Evolutionary conservation across 768 basidiomycete species (phyloP).

Genomic region (Leccinellum luteum): DNA sequence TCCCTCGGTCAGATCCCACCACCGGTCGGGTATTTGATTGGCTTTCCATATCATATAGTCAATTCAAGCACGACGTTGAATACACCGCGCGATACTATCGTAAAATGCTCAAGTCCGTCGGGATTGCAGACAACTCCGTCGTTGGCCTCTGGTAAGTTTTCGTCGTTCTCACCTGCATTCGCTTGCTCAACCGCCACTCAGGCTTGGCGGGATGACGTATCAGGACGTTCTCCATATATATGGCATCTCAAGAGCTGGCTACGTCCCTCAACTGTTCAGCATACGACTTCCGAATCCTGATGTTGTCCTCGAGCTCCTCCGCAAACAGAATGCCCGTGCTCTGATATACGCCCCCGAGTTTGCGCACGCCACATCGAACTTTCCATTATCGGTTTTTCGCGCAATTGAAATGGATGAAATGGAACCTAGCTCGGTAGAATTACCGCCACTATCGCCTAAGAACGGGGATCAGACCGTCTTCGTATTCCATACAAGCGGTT

Average conservation of each 20-base stretch:
- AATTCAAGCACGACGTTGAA: conserved; percentile 67
- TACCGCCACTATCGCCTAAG: conserved; percentile 43
- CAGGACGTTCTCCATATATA: conserved; percentile 71
- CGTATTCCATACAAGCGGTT: conserved; percentile 80
- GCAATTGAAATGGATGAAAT: conserved; percentile 41
- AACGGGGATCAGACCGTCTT: conserved; percentile 48
- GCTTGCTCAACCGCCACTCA: conserved; percentile 30
- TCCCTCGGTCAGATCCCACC: conserved; percentile 47
- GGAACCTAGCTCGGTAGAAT: conserved; percentile 34
- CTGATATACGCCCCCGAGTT: conserved; percentile 65
- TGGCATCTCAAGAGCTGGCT: conserved; percentile 72
- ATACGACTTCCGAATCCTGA: conserved; percentile 71
- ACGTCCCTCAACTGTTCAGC: conserved; percentile 75
- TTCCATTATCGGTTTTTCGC: conserved; percentile 49
- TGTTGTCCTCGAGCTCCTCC: conserved; percentile 68
- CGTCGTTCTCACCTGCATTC: neutral
- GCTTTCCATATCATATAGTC: conserved; percentile 59
- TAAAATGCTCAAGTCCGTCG: conserved; percentile 41
- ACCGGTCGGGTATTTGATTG: conserved; percentile 48
- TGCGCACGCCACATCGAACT: conserved; percentile 38
- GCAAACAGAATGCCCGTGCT: conserved; percentile 58
- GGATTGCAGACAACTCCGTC: conserved; percentile 54
- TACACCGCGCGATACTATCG: conserved; percentile 64
- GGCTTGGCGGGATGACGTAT: conserved; percentile 74
- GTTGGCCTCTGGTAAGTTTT: conserved; percentile 69